phyloP scores from a whole-genome alignment of 176 grass and related monocot species.

The Aegilops sharonensis region DNA sequence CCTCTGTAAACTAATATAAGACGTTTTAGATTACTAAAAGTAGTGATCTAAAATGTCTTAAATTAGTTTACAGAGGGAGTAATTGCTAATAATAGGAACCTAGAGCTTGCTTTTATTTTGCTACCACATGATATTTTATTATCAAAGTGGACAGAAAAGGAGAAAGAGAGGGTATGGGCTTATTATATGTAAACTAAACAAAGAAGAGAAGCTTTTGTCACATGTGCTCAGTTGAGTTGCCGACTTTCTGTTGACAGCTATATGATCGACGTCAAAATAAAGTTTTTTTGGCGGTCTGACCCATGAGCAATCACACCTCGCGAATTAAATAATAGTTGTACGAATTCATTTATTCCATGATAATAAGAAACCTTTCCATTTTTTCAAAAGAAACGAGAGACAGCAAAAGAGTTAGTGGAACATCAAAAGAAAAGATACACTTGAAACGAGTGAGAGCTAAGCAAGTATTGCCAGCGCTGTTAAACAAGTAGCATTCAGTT shows the following conservation, averaged over 20 bases:
- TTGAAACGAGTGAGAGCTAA: background rate
- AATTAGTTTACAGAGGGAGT: background rate
- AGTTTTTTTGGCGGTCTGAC: background rate
- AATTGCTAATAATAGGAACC: background rate
- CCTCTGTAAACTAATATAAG: no score
- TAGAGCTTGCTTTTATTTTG: slow-evolving; percentile 19
- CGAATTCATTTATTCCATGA: background rate
- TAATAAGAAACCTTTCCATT: background rate
- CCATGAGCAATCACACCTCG: background rate
- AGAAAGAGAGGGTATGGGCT: background rate
- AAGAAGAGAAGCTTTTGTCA: slow-evolving; percentile 22
- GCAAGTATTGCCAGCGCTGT: background rate
- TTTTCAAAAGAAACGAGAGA: background rate
- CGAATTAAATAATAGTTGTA: background rate
- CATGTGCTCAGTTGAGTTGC: slow-evolving; percentile 28
- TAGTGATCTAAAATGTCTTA: no score
- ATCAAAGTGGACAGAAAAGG: slow-evolving; percentile 11
- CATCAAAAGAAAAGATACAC: background rate
- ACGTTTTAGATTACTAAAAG: no score
- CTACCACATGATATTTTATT: slow-evolving; percentile 2
- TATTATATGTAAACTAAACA: slow-evolving; percentile 31
- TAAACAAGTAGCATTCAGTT: background rate
- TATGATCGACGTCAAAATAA: background rate
- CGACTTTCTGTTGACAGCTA: slow-evolving; percentile 7
- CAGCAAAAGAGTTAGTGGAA: background rate